Percentiles rank a stretch among this genome's conserved stretches.
Conservation (phyloP, 2,329 filamentous ascomycete species). For the Lasiodiplodia theobromae region DNA sequence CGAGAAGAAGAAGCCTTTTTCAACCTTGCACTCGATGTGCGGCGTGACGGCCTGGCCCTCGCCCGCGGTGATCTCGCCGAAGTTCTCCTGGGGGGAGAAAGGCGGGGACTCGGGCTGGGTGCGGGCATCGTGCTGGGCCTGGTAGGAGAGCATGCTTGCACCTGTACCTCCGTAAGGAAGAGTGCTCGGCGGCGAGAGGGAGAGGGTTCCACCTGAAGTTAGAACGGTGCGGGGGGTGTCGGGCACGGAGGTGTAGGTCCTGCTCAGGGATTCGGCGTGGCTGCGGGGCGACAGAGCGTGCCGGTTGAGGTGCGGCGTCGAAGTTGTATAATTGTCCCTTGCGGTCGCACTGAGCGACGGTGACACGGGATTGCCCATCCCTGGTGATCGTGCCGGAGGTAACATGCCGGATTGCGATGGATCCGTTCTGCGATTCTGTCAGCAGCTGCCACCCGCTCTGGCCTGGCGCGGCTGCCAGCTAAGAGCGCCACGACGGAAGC, state of each 20-base stretch:
- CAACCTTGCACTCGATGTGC: constrained; percentile 80
- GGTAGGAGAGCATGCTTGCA: constrained; percentile 32
- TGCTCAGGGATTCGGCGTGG: constrained; percentile 36
- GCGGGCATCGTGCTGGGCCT: constrained; percentile 35
- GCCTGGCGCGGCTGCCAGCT: constrained; percentile 23
- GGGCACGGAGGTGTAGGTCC: constrained; percentile 26
- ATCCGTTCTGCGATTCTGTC: constrained; percentile 51
- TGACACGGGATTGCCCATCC: constrained; percentile 51
- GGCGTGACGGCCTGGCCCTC: constrained; percentile 68
- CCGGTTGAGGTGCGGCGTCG: constrained; percentile 47
- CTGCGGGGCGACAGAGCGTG: constrained; percentile 46
- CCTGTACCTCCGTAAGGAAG: constrained; percentile 32
- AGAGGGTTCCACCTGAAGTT: constrained; percentile 41
- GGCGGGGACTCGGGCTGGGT: constrained; percentile 48
- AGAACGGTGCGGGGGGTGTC: constrained; percentile 46
- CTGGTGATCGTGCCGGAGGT: constrained; percentile 51
- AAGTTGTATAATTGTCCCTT: constrained; percentile 55
- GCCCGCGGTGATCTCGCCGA: constrained; percentile 68
- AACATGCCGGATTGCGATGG: constrained; percentile 57
- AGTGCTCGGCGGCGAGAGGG: constrained; percentile 32
- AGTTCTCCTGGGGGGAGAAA: constrained; percentile 55
- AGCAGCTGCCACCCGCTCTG: constrained; percentile 49
- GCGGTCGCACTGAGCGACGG: constrained; percentile 48
- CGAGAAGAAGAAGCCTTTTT: constrained; percentile 84
- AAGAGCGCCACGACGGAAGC: constrained; percentile 23